Base-by-base conservation (phyloP, 2,329 filamentous ascomycete species). In the Endoconidiophora laricicola region DNA sequence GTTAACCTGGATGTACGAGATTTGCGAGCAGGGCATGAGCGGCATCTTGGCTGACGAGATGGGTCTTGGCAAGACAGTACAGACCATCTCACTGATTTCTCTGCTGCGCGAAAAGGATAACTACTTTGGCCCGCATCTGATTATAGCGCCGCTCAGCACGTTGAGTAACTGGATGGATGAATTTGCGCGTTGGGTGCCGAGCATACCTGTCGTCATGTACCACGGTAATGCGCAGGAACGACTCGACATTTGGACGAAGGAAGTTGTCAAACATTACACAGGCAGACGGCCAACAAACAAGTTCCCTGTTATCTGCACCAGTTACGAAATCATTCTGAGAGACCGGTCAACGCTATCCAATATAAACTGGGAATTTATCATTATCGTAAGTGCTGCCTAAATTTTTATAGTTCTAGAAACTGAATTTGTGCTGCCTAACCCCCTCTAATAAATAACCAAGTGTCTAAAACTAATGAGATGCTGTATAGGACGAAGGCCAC, bases 141-240 rank as follows among this genome's bases (percentile, higher is more conserved):
- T 98, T 48, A 81, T 91, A 5, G 87, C 88, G 0, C 91, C 91
- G 0, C 65, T 96, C 3, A 95, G 87, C 59, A 96, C 91, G 0
- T 73, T 95, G 0, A 87, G 83, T 38, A 98, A 96, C 61, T 98
- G 91, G 91, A 81, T 94, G 40, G 84, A 91, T 40, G 91, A 98
- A 59, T 95, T 96, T 57, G 72, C 79, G 33, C 83, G 82, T 57
- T 98, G 88, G 87, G 86, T 86, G 0, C 91, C 91, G 0, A 75
- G 74, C 1, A 90, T 96, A 38, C 87, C 90, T 0, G 87, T 91
- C 0, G 70, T 94, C 46, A 75, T 96, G 56, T 96, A 96, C 58
- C 91, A 98, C 58, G 91, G 91, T 6, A 81, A 75, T 7, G 86
- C 87, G 23, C 69, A 78, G 18, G 78, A 91, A 55, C 76, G 91